Conservation (phyloP, 2,329 filamentous ascomycete genomes). For the Emydomyces testavorans region DNA sequence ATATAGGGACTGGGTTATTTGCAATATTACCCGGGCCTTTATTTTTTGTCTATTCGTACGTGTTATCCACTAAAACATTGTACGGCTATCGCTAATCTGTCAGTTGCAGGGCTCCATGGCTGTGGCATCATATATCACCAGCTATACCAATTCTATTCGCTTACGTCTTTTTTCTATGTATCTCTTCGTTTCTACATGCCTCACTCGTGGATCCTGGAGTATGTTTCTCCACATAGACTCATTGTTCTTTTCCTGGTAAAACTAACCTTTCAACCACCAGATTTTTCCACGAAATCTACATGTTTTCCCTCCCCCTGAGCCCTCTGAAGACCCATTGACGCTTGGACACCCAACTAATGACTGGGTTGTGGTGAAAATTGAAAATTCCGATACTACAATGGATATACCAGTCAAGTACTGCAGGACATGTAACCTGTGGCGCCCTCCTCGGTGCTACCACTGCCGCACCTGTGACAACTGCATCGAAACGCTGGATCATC, state of each 20-base stretch:
- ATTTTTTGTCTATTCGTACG: constrained; percentile 71
- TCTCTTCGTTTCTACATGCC: constrained; percentile 89
- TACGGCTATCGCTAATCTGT: constrained; percentile 14
- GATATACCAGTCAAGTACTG: constrained; percentile 98
- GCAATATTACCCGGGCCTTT: constrained; percentile 67
- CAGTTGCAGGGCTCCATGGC: constrained; percentile 53
- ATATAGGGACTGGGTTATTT: constrained; percentile 70
- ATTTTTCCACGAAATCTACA: constrained; percentile 89
- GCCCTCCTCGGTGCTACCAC: constrained; percentile 87
- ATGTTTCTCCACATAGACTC: constrained; percentile 36
- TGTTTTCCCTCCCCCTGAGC: constrained; percentile 63
- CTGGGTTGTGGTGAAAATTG: constrained; percentile 83
- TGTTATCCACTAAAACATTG: constrained; percentile 17
- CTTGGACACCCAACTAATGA: constrained; percentile 79
- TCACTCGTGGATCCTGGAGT: constrained; percentile 87
- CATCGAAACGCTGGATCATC: constrained; percentile 92
- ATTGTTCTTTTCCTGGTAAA: background rate
- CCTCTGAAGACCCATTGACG: constrained; percentile 67
- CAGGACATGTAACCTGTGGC: constrained; percentile 95
- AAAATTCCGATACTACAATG: constrained; percentile 69
- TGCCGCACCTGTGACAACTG: constrained; percentile 96
- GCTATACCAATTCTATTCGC: constrained; percentile 81
- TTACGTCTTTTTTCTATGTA: constrained; percentile 79
- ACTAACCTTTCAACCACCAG: constrained; percentile 35
- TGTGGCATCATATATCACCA: constrained; percentile 78